phyloP scores from a whole-genome alignment of 2,329 filamentous ascomycete species.

The Fusarium sp. region DNA sequence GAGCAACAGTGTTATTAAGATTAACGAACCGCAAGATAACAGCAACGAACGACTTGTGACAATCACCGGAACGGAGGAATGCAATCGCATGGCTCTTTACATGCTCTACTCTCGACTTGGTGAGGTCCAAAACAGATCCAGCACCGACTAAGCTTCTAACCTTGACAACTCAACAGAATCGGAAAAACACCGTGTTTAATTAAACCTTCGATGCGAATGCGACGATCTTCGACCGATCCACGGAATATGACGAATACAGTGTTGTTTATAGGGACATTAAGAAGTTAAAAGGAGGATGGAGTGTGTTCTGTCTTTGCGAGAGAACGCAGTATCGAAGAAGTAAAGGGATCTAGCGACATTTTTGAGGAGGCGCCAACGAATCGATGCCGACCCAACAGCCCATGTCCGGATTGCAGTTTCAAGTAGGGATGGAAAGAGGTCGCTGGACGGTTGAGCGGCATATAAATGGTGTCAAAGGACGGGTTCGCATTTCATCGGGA shows the following conservation, averaged over 20 bases:
- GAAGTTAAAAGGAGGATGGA: constrained; percentile 40
- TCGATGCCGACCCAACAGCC: not conserved
- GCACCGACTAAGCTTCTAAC: constrained; percentile 46
- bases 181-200: constrained; percentile 58
- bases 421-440: constrained; percentile 10
- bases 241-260: constrained; percentile 16
- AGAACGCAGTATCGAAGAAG: constrained; percentile 1
- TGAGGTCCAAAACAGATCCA: constrained; percentile 59
- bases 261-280: constrained; percentile 14
- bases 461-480: constrained; percentile 48
- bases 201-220: constrained; percentile 12
- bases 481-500: constrained; percentile 47
- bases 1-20: constrained; percentile 98
- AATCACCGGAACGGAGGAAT: constrained; percentile 96
- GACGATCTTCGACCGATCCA: constrained; percentile 25
- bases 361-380: constrained; percentile 13
- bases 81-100: constrained; percentile 99
- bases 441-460: constrained; percentile 39
- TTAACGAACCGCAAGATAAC: constrained; percentile 99
- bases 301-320: constrained; percentile 21
- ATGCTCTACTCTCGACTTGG: constrained; percentile 98
- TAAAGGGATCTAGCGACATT: not conserved
- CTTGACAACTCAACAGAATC: constrained; percentile 51
- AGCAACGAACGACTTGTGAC: constrained; percentile 98
- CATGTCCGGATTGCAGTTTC: constrained; percentile 9